Evolutionary conservation across 768 basidiomycete genomes (phyloP), one percentile per base, ranked within the genome.

Genomic region (Tubosaeta sp.): DNA sequence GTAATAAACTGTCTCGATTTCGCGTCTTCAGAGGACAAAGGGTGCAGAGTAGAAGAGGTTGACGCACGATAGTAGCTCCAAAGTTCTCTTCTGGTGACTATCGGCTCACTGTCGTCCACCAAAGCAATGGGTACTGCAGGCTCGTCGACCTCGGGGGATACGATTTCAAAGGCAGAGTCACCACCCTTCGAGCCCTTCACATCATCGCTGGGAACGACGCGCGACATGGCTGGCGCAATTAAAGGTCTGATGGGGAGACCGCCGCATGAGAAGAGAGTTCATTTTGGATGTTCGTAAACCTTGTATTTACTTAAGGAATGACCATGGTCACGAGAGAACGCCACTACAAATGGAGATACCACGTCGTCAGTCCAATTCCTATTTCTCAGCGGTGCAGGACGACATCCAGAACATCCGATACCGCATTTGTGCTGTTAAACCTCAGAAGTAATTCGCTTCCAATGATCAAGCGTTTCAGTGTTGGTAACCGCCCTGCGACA

Each of bases 21-120:
- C 16, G 14, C 16, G 32, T 16, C 35, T 32, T 48, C 24, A 42
- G 44, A 39, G 53, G 42, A 51, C 34, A 10, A 21, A 12, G 16
- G 8, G 29, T 30, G 21, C 29, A 44, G 6, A 11, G 7, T 25
- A 4, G 18, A 21, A 35, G 12, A 2, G 6, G 6, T 32, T 1
- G 18, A 49, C 63, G 42, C 30, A 87, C 87, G 55, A 64, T 90
- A 90, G 61, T 90, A 91, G 47, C 81, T 82, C 89, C 88, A 91
- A 8, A 91, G 70, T 62, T 91, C 89, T 60, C 66, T 78, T 44
- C 83, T 74, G 16, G 83, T 87, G 5, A 90, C 87, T 8, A 84
- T 62, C 0, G 88, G 88, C 48, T 86, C 88, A 38, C 82, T 69
- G 54, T 73, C 70, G 39, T 53, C 64, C 34, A 77, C 69, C 0